Evolutionary conservation across 306 rosid species (phyloP), one percentile per base, ranked within the genome.

Genomic region (Gynostemma pentaphyllum): DNA sequence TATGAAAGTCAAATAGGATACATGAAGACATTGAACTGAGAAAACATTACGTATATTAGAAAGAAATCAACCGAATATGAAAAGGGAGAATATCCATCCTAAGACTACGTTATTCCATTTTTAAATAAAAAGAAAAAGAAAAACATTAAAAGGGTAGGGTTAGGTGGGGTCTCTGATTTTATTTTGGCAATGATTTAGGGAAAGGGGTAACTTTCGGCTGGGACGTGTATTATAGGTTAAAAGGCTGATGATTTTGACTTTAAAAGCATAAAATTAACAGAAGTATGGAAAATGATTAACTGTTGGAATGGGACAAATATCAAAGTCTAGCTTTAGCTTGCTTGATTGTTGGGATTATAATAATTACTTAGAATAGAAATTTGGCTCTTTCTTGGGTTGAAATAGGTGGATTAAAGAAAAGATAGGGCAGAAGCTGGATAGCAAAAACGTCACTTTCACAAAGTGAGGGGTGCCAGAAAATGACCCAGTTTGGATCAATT

Each of bases 161-260:
- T 14, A 22, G 29, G 46, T 60, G 66, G 66, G 66, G 66, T 24
- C 49, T 15, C 32, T 22, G 34, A 50, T 61, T 40, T 61, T 23
- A 2, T 60, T 39, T 60, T 60, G 12, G 65, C 65, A 13, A 39
- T 39, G 37, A 9, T 61, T 40, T 39, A 41, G 66, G 37, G 15
- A 41, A 61, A 27, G 46, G 26, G 14, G 37, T 9, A 40, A 14
- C 37, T 61, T 61, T 61, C 36, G 50, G 39, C 66, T 32, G n/a
- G 8, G 39, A 61, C 66, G 41, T 40, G 37, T 37, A 61, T 61
- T 45, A 21, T 3, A 60, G 65, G 39, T 36, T 60, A 36, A 61
- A 61, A 61, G 66, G 66, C 23, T 23, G 66, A 15, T 13, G 50
- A 46, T 41, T 37, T 61, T 61, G 66, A 61, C 66, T 61, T 61